These are phyloP conservation scores for Amyloporia xantha DNA, from an alignment of 768 basidiomycete species.

Conservation along the genomic window DNA sequence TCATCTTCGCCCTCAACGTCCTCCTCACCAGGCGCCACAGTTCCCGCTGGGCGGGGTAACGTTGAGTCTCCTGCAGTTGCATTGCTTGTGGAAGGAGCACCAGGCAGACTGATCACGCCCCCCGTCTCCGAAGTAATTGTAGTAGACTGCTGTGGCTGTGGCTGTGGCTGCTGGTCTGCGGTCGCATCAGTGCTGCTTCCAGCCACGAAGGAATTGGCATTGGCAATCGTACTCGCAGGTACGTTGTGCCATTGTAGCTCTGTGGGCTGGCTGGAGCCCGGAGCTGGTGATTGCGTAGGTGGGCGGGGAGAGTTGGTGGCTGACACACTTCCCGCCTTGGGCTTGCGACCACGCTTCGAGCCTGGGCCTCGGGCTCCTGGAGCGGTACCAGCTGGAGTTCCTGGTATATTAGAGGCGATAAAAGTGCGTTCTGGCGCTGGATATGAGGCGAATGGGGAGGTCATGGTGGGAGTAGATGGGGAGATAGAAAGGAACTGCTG, in stretches of 20 bases:
- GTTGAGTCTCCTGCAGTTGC: slow-evolving; percentile 3
- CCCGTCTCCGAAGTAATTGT: slow-evolving; percentile 7
- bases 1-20: slow-evolving; percentile 74
- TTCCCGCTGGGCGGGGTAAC: slow-evolving; percentile 9
- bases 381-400: slow-evolving; percentile 12
- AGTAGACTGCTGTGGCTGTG: slow-evolving; percentile 1
- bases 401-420: slow-evolving; percentile 9
- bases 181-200: neutral
- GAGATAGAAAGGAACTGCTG: too few relatives aligned
- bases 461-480: too few relatives aligned
- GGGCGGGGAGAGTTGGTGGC: slow-evolving; percentile 12
- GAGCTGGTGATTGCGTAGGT: slow-evolving; percentile 13
- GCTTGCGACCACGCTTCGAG: slow-evolving; percentile 28
- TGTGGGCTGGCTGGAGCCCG: slow-evolving; percentile 10
- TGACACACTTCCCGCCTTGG: slow-evolving; percentile 17
- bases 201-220: neutral
- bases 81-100: slow-evolving; percentile 4
- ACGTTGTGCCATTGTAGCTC: slow-evolving; percentile 12
- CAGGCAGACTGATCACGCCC: slow-evolving; percentile 18
- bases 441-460: slow-evolving; percentile 21
- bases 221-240: neutral
- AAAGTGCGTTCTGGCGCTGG: slow-evolving; percentile 22
- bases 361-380: slow-evolving; percentile 16
- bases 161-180: neutral
- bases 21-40: slow-evolving; percentile 23